These are phyloP conservation scores for Pythium phragmiticola DNA, from an alignment of 352 stramenopile genomes.

Conservation along the genomic window DNA sequence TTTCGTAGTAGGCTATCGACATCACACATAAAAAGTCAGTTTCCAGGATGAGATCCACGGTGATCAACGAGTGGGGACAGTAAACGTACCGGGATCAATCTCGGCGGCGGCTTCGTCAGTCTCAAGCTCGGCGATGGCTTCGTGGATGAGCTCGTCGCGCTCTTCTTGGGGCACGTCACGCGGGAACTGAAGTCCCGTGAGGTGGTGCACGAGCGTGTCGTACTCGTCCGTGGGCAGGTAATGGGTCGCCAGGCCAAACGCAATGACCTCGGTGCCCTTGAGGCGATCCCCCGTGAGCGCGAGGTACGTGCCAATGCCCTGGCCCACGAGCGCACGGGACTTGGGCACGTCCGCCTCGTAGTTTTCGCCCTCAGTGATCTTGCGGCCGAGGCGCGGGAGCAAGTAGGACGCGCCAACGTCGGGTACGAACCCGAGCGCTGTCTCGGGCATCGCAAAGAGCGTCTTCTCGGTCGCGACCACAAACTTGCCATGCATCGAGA, in stretches of 20 bases:
- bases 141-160: conserved; percentile 84
- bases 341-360: conserved; percentile 72
- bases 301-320: conserved; percentile 92
- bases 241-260: conserved; percentile 95
- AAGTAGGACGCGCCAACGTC: conserved; percentile 95
- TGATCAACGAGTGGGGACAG: conserved; percentile 23
- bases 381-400: conserved; percentile 86
- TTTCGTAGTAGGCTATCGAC: conserved; percentile 53
- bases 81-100: conserved; percentile 54
- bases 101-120: conserved; percentile 84
- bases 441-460: conserved; percentile 99
- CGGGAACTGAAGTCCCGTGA: conserved; percentile 79
- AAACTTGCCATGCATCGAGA: conserved; percentile 97
- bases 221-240: conserved; percentile 91
- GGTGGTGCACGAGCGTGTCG: conserved; percentile 83
- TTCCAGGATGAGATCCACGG: conserved; percentile 12
- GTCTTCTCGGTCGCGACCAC: conserved; percentile 97
- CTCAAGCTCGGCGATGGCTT: conserved; percentile 72
- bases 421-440: conserved; percentile 96
- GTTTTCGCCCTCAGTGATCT: conserved; percentile 62
- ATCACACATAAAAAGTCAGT: conserved; percentile 10
- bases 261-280: conserved; percentile 87
- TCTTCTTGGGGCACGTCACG: conserved; percentile 73
- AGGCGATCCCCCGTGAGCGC: conserved; percentile 93
- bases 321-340: conserved; percentile 66